These are phyloP conservation scores for Botryotinia narcissicola DNA, from an alignment of 2,329 filamentous ascomycete species.

Conservation along the genomic window DNA sequence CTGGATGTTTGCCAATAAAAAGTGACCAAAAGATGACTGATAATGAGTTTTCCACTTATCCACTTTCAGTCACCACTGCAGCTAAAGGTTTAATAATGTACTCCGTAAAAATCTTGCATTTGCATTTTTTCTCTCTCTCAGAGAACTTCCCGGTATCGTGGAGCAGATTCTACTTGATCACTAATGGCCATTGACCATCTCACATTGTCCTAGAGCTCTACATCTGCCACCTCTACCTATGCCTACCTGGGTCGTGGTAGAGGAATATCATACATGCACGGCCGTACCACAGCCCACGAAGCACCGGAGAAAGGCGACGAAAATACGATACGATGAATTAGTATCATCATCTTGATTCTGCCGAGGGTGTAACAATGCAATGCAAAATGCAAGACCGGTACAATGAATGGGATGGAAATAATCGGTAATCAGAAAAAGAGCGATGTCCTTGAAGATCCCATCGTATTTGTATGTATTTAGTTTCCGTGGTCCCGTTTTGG, in stretches of 20 bases:
- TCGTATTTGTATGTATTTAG: not conserved
- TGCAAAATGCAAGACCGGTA: not conserved
- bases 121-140: not conserved
- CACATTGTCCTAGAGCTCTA: not conserved
- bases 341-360: not conserved
- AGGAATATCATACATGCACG: slow-evolving; percentile 16
- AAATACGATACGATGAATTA: slow-evolving; percentile 7
- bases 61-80: slow-evolving; percentile 20
- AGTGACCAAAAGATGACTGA: not conserved
- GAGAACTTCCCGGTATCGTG: slow-evolving; percentile 18
- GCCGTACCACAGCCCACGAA: slow-evolving; percentile 19
- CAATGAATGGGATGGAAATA: not conserved
- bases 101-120: slow-evolving; percentile 15
- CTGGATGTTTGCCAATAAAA: not conserved
- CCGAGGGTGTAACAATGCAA: slow-evolving; percentile 3
- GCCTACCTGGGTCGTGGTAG: not conserved
- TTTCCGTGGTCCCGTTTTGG: not conserved
- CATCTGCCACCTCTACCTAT: not conserved
- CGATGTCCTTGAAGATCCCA: not conserved
- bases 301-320: slow-evolving; percentile 1
- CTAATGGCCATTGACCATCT: not conserved
- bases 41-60: slow-evolving; percentile 9
- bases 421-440: not conserved
- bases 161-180: slow-evolving; percentile 19
- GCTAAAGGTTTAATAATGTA: slow-evolving; percentile 16